Base-by-base conservation (phyloP, 495 filamentous ascomycete species). In the Penicillium ochrochloron region DNA sequence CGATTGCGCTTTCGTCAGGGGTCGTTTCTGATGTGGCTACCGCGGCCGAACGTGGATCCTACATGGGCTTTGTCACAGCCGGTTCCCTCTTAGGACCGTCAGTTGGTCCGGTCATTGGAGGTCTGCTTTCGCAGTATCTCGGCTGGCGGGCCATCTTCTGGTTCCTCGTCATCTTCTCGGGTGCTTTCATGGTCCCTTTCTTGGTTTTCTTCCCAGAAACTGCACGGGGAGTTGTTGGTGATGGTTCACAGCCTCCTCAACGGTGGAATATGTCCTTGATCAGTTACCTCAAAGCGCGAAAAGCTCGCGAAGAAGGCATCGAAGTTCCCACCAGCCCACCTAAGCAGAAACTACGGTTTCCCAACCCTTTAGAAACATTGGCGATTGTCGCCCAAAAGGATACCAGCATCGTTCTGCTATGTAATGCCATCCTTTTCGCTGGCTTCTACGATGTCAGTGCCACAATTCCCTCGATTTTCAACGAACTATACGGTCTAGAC, bases 61-160 rank as follows among this genome's bases (percentile, higher is more conserved):
- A 84, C 31, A 76, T 86, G 29, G 82, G 71, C 2, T 78, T 71
- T 33, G 74, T 72, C 21, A 73, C 75, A 14, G 69, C 73, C 10
- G 76, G 76, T 0, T 72, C 65, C 29, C 63, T 73, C 2, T 31
- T 75, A 31, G 87, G 85, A 0, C 85, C 86, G 1, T 79, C 84
- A 1, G 61, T 90, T 2, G 86, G 85, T 7, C 88, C 88, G 0
- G 82, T 90, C 0, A 80, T 92, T 39, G 90, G 90, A 11, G 90
- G 90, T 0, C 59, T 91, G 2, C 75, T 92, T 0, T 75, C 84
- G 8, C 80, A 90, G 60, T 89, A 84, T 61, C 80, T 92, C 4
- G 89, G 87, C 0, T 92, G 89, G 90, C 72, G 85, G 33, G 80
- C 85, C 25, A 89, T 90, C 46, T 94, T 94, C 72, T 92, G 89